Evolutionary conservation across 306 rosid genomes (phyloP).

Genomic region (Leucaena leucocephala): DNA sequence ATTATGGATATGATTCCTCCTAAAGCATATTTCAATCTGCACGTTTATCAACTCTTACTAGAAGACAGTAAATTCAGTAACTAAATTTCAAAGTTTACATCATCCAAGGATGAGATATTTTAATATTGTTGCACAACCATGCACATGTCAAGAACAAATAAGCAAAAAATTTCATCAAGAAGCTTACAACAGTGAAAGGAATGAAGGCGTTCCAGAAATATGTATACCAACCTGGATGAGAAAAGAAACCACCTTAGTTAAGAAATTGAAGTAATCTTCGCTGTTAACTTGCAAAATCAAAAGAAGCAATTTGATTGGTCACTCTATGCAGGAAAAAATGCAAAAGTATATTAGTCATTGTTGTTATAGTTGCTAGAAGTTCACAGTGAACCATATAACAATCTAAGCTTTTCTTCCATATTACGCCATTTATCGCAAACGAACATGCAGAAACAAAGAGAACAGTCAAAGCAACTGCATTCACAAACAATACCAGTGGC

Average conservation of each 20-base stretch:
- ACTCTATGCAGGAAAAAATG: background rate
- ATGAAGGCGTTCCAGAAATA: slow-evolving; percentile 95
- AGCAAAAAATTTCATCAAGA: background rate
- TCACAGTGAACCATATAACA: too few species aligned
- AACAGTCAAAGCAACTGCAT: too few species aligned
- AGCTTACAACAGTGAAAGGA: slow-evolving; percentile 73
- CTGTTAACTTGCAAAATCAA: slow-evolving; percentile 16
- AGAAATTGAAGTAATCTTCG: slow-evolving; percentile 22
- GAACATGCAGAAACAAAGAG: too few species aligned
- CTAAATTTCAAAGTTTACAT: background rate
- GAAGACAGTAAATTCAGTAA: background rate
- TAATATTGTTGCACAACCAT: background rate
- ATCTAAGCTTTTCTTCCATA: too few species aligned
- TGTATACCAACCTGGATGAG: slow-evolving; percentile 85
- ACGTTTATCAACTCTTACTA: background rate
- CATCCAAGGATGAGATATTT: too few species aligned
- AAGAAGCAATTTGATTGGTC: slow-evolving; percentile 11
- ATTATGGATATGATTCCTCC: background rate
- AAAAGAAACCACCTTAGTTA: slow-evolving; percentile 22
- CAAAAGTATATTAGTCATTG: background rate
- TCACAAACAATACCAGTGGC: background rate
- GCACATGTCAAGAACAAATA: background rate
- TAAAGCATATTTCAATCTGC: background rate
- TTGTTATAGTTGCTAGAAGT: background rate
- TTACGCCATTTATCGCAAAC: too few species aligned